Evolutionary conservation across 116 monocot species (phyloP).

Genomic region (Iris pallida): DNA sequence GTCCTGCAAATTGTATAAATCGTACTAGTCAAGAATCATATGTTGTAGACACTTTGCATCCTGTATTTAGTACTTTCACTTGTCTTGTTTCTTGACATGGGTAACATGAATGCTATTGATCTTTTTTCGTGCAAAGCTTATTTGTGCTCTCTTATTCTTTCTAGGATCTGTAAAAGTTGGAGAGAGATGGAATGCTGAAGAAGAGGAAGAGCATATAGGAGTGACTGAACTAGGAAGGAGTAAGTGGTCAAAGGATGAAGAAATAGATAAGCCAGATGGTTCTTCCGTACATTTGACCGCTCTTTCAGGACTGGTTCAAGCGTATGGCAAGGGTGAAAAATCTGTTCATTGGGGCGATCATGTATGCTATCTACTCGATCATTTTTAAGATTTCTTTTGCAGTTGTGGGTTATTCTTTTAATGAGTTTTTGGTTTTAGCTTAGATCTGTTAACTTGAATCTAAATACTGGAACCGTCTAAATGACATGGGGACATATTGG

Average conservation of each 20-base stretch:
- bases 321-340: slow-evolving; percentile 57
- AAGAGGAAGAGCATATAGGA: slow-evolving; percentile 19
- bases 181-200: slow-evolving; percentile 48
- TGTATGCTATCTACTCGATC: slow-evolving; percentile 33
- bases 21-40: no score
- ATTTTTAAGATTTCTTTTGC: not conserved
- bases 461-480: no score
- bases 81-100: not conserved
- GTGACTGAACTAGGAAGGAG: slow-evolving; percentile 61
- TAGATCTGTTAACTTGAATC: no score
- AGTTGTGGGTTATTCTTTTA: no score
- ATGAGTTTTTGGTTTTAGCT: no score
- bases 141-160: slow-evolving; percentile 1
- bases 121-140: not conserved
- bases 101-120: not conserved
- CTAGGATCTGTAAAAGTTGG: slow-evolving; percentile 38
- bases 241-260: slow-evolving; percentile 88
- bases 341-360: slow-evolving; percentile 87
- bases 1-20: no score
- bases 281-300: slow-evolving; percentile 21
- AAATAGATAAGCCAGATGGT: slow-evolving; percentile 31
- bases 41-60: no score
- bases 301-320: slow-evolving; percentile 66
- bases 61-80: not conserved
- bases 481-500: not conserved